Evolutionary conservation across 208 protist species (phyloP).

Genomic region (Trypanosoma platydactyli): DNA sequence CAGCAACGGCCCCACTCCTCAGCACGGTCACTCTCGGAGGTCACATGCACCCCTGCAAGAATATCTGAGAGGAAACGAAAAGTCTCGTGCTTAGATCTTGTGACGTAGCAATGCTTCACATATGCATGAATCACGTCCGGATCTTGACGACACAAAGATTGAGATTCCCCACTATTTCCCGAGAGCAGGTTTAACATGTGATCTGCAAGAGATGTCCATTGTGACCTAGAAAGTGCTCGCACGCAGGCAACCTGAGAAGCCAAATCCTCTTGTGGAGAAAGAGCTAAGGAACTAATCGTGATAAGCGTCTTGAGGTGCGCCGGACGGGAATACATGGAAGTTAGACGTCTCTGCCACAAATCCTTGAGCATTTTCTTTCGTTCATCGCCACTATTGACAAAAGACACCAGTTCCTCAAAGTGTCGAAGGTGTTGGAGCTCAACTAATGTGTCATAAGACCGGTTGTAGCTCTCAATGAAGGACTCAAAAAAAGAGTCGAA

Average conservation of each 20-base stretch:
- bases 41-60: constrained; percentile 52
- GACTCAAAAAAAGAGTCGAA: constrained; percentile 79
- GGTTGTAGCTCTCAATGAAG: constrained; percentile 86
- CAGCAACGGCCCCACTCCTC: constrained; percentile 83
- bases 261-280: constrained; percentile 91
- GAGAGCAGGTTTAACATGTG: constrained; percentile 70
- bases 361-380: constrained; percentile 59
- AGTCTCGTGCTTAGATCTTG: constrained; percentile 56
- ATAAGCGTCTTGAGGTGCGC: constrained; percentile 94
- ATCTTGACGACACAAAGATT: constrained; percentile 58
- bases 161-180: constrained; percentile 31
- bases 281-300: constrained; percentile 94
- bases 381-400: constrained; percentile 76
- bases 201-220: constrained; percentile 74
- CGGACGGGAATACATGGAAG: constrained; percentile 86
- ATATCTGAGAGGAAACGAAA: constrained; percentile 68
- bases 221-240: constrained; percentile 77
- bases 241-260: constrained; percentile 96
- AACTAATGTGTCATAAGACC: constrained; percentile 95
- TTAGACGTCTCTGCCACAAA: constrained; percentile 91
- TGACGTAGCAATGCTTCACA: constrained; percentile 72
- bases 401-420: constrained; percentile 98
- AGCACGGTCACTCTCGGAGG: constrained; percentile 35
- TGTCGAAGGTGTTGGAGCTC: constrained; percentile 97
- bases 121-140: constrained; percentile 89